Base-by-base conservation (phyloP, 495 filamentous ascomycete species). In the Achaetomiella virescens region DNA sequence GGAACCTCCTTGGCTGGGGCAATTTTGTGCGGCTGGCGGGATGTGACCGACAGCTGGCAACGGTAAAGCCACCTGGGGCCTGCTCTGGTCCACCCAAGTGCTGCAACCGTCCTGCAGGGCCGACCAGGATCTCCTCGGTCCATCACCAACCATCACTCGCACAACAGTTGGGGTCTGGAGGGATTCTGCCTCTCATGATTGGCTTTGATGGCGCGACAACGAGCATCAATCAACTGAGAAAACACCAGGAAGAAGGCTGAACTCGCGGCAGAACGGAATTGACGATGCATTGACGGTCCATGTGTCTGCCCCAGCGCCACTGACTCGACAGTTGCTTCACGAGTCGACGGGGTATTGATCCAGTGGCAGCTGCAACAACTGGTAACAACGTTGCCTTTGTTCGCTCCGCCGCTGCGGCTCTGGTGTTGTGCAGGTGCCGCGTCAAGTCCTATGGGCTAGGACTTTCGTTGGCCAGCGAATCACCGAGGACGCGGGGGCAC, bases 381-480 rank as follows among this genome's bases (percentile, higher is more conserved):
- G 27, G 31, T n/a, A 7, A 14, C 21, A 2, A 29, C 17, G 40
- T 24, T 22, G 6, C 29, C 7, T 45, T 44, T 53, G 36, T 25
- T 43, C 33, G 18, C 6, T 31, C 35, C 20, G 17, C 21, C 3
- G 47, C 41, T 54, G 57, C 56, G 56, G 56, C 56, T 59, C 56
- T 59, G 8, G 36, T 40, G 45, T 27, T 10, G 48, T 43, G 49
- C 52, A 37, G 17, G 7, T 5, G 12, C 41, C 14, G 8, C 17
- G 7, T n/a, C 25, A 25, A 60, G 58, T 60, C 58, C 58, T 60
- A 55, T 27, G 37, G 41, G 12, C 37, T 53, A 60, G 58, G 58
- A 60, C 58, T 60, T 56, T 52, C 8, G 14, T 8, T 24, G n/a
- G 48, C 33, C 15, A 18, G 7, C 48, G 40, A 38, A 31, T 38